Conservation (phyloP, 345 rosid genomes). For the Heritiera fomes region DNA sequence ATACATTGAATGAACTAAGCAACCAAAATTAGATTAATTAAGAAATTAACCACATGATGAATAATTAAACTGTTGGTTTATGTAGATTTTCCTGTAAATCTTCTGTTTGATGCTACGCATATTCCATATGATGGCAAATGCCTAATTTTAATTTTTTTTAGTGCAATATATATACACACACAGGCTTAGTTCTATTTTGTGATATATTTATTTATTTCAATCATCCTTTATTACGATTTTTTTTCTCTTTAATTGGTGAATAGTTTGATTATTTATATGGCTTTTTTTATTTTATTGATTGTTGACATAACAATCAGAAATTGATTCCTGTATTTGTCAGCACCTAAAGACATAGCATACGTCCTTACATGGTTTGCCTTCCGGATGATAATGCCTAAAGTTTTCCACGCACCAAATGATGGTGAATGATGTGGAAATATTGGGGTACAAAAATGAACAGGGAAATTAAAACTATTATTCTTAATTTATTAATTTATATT, state of each 20-base stretch:
- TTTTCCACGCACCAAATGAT: neutral
- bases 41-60: neutral
- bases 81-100: neutral
- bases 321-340: neutral
- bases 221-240: neutral
- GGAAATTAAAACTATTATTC: neutral
- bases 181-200: no score
- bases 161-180: neutral
- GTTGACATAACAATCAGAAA: neutral
- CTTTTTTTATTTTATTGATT: no score
- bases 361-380: neutral
- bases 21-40: neutral
- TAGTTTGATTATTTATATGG: neutral
- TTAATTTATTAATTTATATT: neutral
- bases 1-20: neutral
- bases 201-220: neutral
- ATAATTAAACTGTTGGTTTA: neutral
- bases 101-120: neutral
- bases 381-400: neutral
- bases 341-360: neutral
- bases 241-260: neutral
- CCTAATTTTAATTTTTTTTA: neutral
- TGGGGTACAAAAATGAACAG: neutral
- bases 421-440: neutral
- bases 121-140: neutral